phyloP scores from a whole-genome alignment of 1,284 basidiomycete species.

The Cronartium quercuum region DNA sequence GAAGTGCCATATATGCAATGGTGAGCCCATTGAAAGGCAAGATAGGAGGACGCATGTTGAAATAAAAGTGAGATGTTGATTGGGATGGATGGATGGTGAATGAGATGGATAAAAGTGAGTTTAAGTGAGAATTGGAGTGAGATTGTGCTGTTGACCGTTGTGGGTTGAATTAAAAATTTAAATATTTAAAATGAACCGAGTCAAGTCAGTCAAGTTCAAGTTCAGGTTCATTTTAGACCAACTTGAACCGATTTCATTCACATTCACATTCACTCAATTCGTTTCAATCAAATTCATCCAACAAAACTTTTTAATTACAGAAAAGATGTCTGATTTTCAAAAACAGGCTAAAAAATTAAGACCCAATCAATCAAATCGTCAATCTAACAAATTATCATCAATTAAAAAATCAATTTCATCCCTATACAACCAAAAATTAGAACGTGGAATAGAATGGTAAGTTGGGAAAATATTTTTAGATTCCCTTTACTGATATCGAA shows the following conservation, averaged over 20 bases:
- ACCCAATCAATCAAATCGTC: not conserved
- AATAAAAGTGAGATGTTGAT: not conserved
- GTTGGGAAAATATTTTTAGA: no score
- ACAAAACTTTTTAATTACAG: not conserved
- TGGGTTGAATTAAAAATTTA: not conserved
- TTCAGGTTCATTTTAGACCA: no score
- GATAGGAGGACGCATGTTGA: conserved; percentile 15
- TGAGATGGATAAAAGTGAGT: not conserved
- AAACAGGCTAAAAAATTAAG: not conserved
- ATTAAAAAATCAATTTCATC: not conserved
- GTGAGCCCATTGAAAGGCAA: conserved; percentile 40
- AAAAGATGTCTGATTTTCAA: not conserved
- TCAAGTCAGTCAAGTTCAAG: no score
- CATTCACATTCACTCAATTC: not conserved
- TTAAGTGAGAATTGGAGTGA: not conserved
- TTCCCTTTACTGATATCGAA: no score
- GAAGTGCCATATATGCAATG: conserved; percentile 28
- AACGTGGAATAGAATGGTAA: no score
- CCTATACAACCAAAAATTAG: no score
- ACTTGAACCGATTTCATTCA: no score
- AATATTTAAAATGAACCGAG: not conserved
- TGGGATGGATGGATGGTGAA: not conserved
- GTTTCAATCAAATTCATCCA: not conserved
- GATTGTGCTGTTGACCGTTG: not conserved
- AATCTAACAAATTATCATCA: not conserved